These are phyloP conservation scores for Coffea humblotiana DNA, from an alignment of 305 asterid genomes.

Conservation along the genomic window DNA sequence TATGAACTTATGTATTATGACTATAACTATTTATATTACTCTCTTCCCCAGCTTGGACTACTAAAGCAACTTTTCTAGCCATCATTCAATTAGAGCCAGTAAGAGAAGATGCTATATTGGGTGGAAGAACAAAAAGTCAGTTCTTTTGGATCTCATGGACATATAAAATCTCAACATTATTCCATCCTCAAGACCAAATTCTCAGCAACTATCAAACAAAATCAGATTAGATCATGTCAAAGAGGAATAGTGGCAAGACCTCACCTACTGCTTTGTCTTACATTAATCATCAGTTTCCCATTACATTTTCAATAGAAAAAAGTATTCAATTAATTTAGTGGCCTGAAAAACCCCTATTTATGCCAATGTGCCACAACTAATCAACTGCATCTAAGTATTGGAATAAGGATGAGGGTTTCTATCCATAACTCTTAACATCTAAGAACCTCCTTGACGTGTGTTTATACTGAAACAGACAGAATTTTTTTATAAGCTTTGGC, in stretches of 20 bases:
- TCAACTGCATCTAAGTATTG: slow-evolving; percentile 9
- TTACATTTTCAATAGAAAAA: neutral
- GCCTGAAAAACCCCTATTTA: neutral
- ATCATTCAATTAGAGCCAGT: neutral
- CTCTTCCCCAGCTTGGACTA: neutral
- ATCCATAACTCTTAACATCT: neutral
- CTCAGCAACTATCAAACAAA: neutral
- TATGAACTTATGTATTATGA: neutral
- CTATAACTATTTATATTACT: neutral
- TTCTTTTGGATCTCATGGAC: neutral
- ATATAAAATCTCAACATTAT: neutral
- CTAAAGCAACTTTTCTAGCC: neutral
- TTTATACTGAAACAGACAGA: slow-evolving; percentile 7
- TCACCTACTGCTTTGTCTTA: neutral
- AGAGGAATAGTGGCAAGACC: neutral
- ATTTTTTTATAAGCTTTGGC: slow-evolving; percentile 11
- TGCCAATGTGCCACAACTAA: neutral
- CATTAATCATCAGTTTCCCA: neutral
- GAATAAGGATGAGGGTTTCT: slow-evolving; percentile 1
- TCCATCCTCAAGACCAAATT: neutral
- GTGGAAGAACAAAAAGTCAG: neutral
- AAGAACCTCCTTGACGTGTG: neutral
- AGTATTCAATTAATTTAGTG: neutral
- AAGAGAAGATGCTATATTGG: neutral
- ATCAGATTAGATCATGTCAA: neutral